phyloP scores from a whole-genome alignment of 139 green algal species.

The Coccomyxa sp. region DNA sequence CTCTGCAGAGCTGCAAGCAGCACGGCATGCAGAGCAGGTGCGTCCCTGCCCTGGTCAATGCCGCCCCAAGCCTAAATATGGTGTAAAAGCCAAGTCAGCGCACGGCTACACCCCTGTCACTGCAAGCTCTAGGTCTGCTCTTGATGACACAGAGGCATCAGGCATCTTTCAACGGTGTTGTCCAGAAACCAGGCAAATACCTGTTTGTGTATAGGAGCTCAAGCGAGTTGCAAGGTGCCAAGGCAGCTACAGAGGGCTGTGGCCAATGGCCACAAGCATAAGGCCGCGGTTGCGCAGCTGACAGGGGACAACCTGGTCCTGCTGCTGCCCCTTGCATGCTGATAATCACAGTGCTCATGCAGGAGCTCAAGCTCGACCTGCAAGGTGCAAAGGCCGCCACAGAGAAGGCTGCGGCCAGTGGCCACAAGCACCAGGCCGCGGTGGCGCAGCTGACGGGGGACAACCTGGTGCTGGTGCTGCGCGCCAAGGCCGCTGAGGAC shows the following conservation, averaged over 20 bases:
- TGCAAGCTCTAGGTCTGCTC: background rate
- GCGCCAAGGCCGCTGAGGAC: slow-evolving; percentile 12
- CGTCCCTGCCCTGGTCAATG: background rate
- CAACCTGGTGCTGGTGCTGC: slow-evolving; percentile 28
- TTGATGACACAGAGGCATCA: background rate
- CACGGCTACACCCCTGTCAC: background rate
- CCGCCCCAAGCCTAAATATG: background rate
- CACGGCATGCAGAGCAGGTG: background rate
- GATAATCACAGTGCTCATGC: background rate
- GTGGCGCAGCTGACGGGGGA: slow-evolving; percentile 23
- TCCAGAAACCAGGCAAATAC: background rate
- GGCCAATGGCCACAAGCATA: slow-evolving; percentile 1
- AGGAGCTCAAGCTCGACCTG: background rate
- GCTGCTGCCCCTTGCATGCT: background rate
- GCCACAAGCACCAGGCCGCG: slow-evolving; percentile 8
- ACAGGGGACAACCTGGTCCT: slow-evolving; percentile 20
- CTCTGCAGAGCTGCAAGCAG: background rate
- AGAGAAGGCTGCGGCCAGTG: background rate
- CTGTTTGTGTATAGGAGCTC: background rate
- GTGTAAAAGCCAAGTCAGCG: background rate
- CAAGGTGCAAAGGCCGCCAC: background rate
- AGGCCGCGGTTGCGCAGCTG: slow-evolving; percentile 12
- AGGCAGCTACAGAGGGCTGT: slow-evolving; percentile 1
- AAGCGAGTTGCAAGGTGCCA: background rate
- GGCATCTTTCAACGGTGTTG: background rate